Evolutionary conservation across 768 basidiomycete species (phyloP), one percentile per base, ranked within the genome.

Genomic region (Auriscalpium orientale): DNA sequence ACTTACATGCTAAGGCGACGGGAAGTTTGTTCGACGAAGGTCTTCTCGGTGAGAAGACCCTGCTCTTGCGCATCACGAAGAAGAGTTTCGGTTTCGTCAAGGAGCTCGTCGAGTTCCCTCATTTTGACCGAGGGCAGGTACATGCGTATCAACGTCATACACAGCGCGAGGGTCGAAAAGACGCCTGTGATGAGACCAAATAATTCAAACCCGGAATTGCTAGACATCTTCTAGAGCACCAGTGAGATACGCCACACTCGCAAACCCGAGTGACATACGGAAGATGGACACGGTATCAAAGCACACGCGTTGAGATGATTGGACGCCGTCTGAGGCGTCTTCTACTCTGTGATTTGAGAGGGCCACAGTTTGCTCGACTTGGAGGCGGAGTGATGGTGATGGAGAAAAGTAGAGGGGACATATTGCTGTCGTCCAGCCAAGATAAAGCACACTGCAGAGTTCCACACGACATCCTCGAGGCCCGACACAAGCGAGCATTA

Each of bases 381-480:
- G n/a, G n/a, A n/a, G n/a, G 16, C 5, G 33, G 21, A 50, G 2
- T 16, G 16, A 8, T 21, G n/a, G n/a, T n/a, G n/a, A n/a, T 50
- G 28, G 49, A 21, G 13, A 33, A 36, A 3, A 13, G 10, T 50
- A 4, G 18, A 62, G 61, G n/a, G 61, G 61, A n/a, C n/a, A n/a
- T n/a, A n/a, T n/a, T n/a, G n/a, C n/a, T n/a, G n/a, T n/a, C n/a
- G n/a, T n/a, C n/a, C n/a, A n/a, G n/a, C n/a, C n/a, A n/a, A n/a
- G n/a, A n/a, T n/a, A n/a, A n/a, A n/a, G n/a, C n/a, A n/a, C n/a
- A n/a, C n/a, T n/a, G n/a, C n/a, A n/a, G n/a, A n/a, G n/a, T n/a
- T n/a, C n/a, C n/a, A n/a, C n/a, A n/a, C n/a, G n/a, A n/a, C n/a
- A n/a, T n/a, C n/a, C n/a, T n/a, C n/a, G n/a, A n/a, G n/a, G n/a